Conservation (phyloP, 257 asterid species). For the Rehmannia glutinosa region DNA sequence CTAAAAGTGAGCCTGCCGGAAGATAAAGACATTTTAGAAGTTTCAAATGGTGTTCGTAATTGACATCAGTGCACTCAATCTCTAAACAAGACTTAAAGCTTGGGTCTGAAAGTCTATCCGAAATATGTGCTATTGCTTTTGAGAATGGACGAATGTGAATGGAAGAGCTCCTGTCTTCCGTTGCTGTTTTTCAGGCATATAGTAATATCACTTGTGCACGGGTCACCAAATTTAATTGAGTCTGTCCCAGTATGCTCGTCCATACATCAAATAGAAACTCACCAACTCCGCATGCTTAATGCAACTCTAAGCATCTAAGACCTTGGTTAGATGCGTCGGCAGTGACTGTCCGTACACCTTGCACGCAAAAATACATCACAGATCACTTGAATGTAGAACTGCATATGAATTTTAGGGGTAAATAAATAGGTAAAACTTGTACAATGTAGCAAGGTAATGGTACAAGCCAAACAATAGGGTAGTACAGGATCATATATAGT, state of each 20-base stretch:
- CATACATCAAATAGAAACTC: constrained; percentile 25
- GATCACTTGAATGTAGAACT: not conserved
- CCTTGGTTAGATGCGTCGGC: not conserved
- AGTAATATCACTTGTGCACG: constrained; percentile 29
- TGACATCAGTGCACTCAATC: constrained; percentile 35
- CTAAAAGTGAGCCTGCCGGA: constrained; percentile 33
- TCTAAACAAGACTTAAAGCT: constrained; percentile 26
- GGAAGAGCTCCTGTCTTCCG: constrained; percentile 37
- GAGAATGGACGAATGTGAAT: constrained; percentile 41
- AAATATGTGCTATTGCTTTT: constrained; percentile 43
- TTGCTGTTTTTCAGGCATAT: constrained; percentile 33
- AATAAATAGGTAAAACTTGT: not conserved
- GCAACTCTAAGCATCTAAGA: not conserved
- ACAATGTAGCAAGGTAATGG: not conserved
- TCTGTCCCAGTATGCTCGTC: constrained; percentile 24
- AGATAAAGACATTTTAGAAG: constrained; percentile 45
- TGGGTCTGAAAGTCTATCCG: constrained; percentile 31
- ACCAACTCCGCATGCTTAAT: constrained; percentile 33
- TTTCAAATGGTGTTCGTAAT: constrained; percentile 38
- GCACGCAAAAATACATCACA: not conserved
- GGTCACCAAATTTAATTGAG: constrained; percentile 39
- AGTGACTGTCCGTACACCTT: not conserved
- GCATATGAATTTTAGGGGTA: not conserved
- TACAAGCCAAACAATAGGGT: not conserved
- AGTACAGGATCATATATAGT: not conserved